These are phyloP conservation scores for Pythium sukuiense DNA, from an alignment of 352 stramenopile species.

Conservation along the genomic window DNA sequence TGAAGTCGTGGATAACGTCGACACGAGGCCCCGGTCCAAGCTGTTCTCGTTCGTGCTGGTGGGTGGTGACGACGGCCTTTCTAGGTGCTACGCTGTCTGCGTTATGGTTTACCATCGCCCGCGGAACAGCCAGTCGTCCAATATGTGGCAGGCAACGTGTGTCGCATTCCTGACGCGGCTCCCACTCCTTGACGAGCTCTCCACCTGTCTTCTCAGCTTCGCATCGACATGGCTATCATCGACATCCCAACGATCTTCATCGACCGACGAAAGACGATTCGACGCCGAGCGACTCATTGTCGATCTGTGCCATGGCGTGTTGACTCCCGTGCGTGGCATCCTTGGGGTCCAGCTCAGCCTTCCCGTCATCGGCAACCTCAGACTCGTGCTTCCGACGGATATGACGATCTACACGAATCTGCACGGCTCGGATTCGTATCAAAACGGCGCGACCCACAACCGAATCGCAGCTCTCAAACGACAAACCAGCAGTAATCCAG, in stretches of 20 bases:
- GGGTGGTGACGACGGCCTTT: conserved; percentile 70
- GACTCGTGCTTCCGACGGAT: conserved; percentile 51
- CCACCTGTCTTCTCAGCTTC: conserved; percentile 54
- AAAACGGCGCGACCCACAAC: conserved; percentile 3
- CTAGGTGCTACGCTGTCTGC: conserved; percentile 67
- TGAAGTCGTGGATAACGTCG: conserved; percentile 50
- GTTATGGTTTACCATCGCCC: conserved; percentile 66
- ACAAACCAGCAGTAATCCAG: conserved; percentile 11
- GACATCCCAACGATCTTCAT: not conserved
- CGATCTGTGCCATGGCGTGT: conserved; percentile 54
- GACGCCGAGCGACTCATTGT: conserved; percentile 40
- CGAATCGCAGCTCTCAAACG: conserved; percentile 6
- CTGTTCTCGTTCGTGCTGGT: conserved; percentile 83
- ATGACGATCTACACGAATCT: conserved; percentile 49
- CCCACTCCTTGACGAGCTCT: conserved; percentile 57
- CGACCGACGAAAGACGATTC: not conserved
- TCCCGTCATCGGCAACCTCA: conserved; percentile 29
- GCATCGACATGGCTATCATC: conserved; percentile 48
- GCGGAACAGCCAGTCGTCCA: conserved; percentile 15
- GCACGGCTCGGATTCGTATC: not conserved
- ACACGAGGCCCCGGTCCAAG: conserved; percentile 44
- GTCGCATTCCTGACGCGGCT: conserved; percentile 74
- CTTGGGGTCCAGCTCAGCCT: conserved; percentile 64
- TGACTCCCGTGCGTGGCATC: conserved; percentile 63
- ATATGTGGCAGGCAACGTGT: conserved; percentile 65